Evolutionary conservation across 163 green algal species (phyloP), one percentile per base, ranked within the genome.

Genomic region (Chlorella variabilis): DNA sequence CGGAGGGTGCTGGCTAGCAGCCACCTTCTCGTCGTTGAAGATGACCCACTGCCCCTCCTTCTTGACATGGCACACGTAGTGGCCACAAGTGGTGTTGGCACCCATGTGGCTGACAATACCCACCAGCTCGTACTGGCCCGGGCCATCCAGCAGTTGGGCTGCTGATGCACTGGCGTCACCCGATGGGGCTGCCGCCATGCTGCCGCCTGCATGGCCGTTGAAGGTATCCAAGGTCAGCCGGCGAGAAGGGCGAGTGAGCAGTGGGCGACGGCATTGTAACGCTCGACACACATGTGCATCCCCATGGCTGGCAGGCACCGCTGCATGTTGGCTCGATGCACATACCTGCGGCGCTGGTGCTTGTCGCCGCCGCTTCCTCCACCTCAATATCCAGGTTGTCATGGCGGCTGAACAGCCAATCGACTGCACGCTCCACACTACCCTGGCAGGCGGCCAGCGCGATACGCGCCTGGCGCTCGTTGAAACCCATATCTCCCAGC

Each of bases 11-110:
- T 93, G 89, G 45, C 87, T 96, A 29, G 93, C 81, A 0, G 97
- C 97, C 63, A 99, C 97, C 89, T 99, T 99, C 70, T 98, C 94
- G 79, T 99, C 97, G 87, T 99, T 99, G 92, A 95, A 98, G 39
- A 99, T 94, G 38, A 93, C 89, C 96, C 96, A 99, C 31, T 87
- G 88, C 89, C 85, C 81, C n/a, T 90, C 90, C 87, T 97, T 97
- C 75, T 93, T 94, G 39, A 98, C 89, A 87, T 99, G 97, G 38
- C 82, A 90, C 48, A 99, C 97, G 85, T 99, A 99, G 87, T 99
- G 97, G 27, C 97, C 97, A 76, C 94, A 98, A 3, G 86, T 89
- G 25, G 94, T 98, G 88, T 97, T 98, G 77, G 80, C 88, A 21
- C 97, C 97, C 88, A 99, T 96, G 91, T 99, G 97, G 78, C 88